Conservation (phyloP, 2,329 filamentous ascomycete species). For the Meredithiella fracta region DNA sequence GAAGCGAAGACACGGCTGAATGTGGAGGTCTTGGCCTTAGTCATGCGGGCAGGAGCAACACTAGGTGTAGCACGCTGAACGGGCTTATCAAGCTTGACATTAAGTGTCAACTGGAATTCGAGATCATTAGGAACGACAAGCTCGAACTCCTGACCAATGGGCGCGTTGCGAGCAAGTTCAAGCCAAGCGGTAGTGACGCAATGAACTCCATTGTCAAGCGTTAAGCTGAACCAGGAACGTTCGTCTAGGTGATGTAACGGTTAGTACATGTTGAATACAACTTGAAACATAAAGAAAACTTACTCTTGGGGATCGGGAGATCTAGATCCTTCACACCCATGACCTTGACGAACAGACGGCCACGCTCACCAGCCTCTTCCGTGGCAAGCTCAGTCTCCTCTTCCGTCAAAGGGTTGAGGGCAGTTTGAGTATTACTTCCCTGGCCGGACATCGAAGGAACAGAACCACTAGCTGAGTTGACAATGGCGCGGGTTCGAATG, state of each 20-base stretch:
- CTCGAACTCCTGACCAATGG: constrained; percentile 96
- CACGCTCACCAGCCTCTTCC: constrained; percentile 72
- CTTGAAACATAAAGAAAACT: constrained; percentile 23
- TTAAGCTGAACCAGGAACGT: constrained; percentile 85
- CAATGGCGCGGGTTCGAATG: constrained; percentile 27
- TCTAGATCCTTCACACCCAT: constrained; percentile 93
- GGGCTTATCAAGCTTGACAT: constrained; percentile 81
- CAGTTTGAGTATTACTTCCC: constrained; percentile 53
- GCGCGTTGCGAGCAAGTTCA: constrained; percentile 77
- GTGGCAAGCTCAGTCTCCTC: constrained; percentile 45
- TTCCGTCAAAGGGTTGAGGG: constrained; percentile 51
- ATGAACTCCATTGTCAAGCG: constrained; percentile 93
- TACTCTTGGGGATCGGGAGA: constrained; percentile 77
- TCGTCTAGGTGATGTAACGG: constrained; percentile 42
- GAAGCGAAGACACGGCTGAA: constrained; percentile 89
- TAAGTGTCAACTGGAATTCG: constrained; percentile 95
- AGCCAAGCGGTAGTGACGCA: constrained; percentile 95
- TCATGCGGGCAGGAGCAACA: constrained; percentile 34
- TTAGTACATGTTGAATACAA: neutral
- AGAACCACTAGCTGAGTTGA: constrained; percentile 34
- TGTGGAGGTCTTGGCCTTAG: constrained; percentile 61
- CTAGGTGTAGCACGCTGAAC: constrained; percentile 39
- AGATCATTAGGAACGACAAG: constrained; percentile 91
- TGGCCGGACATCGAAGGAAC: constrained; percentile 77
- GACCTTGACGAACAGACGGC: constrained; percentile 94